Conservation (phyloP, 768 basidiomycete genomes). For the Naganishia friedmannii region DNA sequence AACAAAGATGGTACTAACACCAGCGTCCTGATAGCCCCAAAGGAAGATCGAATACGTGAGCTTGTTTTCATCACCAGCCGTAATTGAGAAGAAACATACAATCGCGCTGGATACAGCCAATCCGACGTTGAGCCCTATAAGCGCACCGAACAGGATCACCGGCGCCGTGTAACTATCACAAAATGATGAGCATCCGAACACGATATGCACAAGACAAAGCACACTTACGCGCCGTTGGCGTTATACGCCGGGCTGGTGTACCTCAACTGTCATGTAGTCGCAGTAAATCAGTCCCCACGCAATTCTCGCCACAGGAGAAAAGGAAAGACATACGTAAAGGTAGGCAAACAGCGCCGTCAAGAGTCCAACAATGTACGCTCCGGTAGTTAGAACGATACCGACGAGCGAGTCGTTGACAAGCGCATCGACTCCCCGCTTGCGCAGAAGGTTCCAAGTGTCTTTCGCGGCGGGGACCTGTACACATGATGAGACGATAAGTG, state of each 20-base stretch:
- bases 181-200: conserved; percentile 53
- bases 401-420: conserved; percentile 79
- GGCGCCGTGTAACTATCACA: conserved; percentile 49
- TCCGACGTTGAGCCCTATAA: conserved; percentile 65
- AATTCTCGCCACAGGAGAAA: background rate
- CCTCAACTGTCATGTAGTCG: background rate
- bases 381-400: conserved; percentile 73
- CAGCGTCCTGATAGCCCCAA: conserved; percentile 59
- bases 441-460: conserved; percentile 75
- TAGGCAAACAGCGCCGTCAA: conserved; percentile 72
- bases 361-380: conserved; percentile 64
- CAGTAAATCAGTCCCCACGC: background rate
- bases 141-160: conserved; percentile 72
- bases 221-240: conserved; percentile 57
- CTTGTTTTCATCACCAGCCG: background rate
- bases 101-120: conserved; percentile 41
- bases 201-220: background rate
- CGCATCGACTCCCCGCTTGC: conserved; percentile 70
- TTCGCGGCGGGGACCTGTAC: conserved; percentile 65
- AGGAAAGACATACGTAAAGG: conserved; percentile 69
- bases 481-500: background rate
- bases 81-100: conserved; percentile 33
- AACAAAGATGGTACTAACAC: conserved; percentile 86
- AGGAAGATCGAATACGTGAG: conserved; percentile 11
- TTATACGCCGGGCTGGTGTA: conserved; percentile 73